phyloP scores from a whole-genome alignment of 306 rosid genomes.

The Citrullus colocynthis region DNA sequence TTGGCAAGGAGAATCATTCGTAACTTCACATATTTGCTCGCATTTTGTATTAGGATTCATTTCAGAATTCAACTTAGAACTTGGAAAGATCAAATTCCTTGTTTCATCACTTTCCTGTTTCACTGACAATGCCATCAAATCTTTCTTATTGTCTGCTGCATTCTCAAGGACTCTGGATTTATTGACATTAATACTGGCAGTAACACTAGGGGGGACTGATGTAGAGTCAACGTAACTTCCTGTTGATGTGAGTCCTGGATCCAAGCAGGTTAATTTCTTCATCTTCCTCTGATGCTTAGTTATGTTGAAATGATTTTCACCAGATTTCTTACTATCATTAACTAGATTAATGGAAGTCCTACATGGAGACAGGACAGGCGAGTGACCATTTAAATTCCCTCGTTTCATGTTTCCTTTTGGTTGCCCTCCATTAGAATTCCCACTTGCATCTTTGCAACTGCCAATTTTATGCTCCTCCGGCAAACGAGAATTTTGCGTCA shows the following conservation, averaged over 20 bases:
- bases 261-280: conserved; percentile 25
- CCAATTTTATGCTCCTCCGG: conserved; percentile 8
- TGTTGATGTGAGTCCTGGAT: conserved; percentile 19
- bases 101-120: conserved; percentile 15
- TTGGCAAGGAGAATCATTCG: conserved; percentile 19
- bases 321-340: conserved; percentile 14
- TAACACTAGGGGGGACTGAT: conserved; percentile 21
- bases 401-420: conserved; percentile 12
- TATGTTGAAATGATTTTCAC: conserved; percentile 15
- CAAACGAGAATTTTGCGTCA: conserved; percentile 8
- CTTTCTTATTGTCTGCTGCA: conserved; percentile 17
- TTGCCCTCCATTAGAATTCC: conserved; percentile 5
- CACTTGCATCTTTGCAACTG: conserved; percentile 5
- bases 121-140: conserved; percentile 4
- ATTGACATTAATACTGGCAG: conserved; percentile 14
- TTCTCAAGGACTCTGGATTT: conserved; percentile 15
- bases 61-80: conserved; percentile 15
- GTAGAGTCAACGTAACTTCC: conserved; percentile 19
- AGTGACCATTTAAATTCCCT: conserved; percentile 9
- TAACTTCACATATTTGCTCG: conserved; percentile 19
- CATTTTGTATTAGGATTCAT: conserved; percentile 15
- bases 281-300: conserved; percentile 18
- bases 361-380: conserved; percentile 31
- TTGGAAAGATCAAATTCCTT: conserved; percentile 9
- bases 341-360: conserved; percentile 18